These are phyloP conservation scores for Monoraphidium neglectum DNA, from an alignment of 139 green algal genomes.

Conservation along the genomic window DNA sequence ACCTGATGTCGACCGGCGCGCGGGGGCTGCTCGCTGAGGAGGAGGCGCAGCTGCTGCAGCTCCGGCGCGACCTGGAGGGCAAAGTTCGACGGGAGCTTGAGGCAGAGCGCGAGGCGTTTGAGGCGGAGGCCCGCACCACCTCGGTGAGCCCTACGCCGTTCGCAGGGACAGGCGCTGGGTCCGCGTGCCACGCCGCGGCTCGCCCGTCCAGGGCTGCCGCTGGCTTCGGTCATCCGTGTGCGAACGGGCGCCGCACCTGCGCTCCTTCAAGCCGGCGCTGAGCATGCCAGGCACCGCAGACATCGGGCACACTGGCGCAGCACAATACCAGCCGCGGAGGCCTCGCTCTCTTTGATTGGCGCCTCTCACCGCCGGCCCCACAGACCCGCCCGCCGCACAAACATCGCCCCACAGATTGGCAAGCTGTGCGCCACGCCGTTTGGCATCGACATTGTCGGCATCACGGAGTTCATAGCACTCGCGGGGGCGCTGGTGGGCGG, in stretches of 20 bases:
- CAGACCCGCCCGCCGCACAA: too few relatives aligned
- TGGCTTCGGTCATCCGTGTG: background rate
- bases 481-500: constrained; percentile 74
- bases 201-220: background rate
- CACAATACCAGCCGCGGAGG: background rate
- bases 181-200: background rate
- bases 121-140: constrained; percentile 47
- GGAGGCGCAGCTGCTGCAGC: constrained; percentile 66
- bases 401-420: constrained; percentile 37
- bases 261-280: background rate
- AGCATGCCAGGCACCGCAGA: background rate
- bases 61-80: constrained; percentile 70
- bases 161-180: background rate
- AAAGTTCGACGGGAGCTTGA: constrained; percentile 48
- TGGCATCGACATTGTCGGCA: constrained; percentile 95
- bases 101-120: constrained; percentile 46
- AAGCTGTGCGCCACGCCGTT: constrained; percentile 95
- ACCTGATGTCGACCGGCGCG: constrained; percentile 3
- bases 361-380: too few relatives aligned
- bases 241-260: background rate
- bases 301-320: background rate
- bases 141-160: too few relatives aligned
- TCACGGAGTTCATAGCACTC: constrained; percentile 89
- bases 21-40: constrained; percentile 73
- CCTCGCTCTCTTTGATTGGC: background rate